Base-by-base conservation (phyloP, 371 early-diverging fungal species). In the Mortierella sp. region DNA sequence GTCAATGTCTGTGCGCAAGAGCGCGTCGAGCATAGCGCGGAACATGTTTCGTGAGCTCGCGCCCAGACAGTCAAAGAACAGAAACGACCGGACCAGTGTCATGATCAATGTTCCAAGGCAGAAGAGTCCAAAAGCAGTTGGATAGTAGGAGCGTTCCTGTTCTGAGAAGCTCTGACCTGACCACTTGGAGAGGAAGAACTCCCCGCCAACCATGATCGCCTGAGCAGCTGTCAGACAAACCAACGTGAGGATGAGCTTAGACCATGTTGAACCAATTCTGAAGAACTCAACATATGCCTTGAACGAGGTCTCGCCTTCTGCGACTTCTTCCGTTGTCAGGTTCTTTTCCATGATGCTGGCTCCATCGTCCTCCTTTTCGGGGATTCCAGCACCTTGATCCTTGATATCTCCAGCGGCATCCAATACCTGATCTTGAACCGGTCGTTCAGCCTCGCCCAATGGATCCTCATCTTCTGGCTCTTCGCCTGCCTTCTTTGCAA, bases 131-230 rank as follows among this genome's bases (percentile, higher is more conserved):
- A 67, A 74, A 45, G 63, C 50, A 8, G 60, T 58, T 2, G 67
- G 65, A 19, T 70, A 77, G 34, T 68, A 63, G 12, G 61, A 54
- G 10, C 22, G 53, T 8, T 40, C 25, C 21, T 77, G 72, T 44
- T 70, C 62, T 21, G 39, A 54, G 3, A 10, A 41, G 6, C 53
- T 6, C 5, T 29, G 51, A 13, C 21, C 6, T 4, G 77, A 58
- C 72, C 79, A 78, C 4, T 51, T 43, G 2, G 78, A 58, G 45
- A 78, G 45, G 57, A 67, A 73, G 41, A 69, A 82, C 34, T 77
- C 73, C 24, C 69, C 76, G 2, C 57, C 57, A 2, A 70, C 68
- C 44, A 60, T 22, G 44, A 71, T 59, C 16, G 60, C 67, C 51
- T 79, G 80, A 9, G 71, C 80, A 7, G 56, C 62, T 3, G 60